phyloP scores from a whole-genome alignment of 2,329 filamentous ascomycete genomes.

The Pestalotiopsis sp. region DNA sequence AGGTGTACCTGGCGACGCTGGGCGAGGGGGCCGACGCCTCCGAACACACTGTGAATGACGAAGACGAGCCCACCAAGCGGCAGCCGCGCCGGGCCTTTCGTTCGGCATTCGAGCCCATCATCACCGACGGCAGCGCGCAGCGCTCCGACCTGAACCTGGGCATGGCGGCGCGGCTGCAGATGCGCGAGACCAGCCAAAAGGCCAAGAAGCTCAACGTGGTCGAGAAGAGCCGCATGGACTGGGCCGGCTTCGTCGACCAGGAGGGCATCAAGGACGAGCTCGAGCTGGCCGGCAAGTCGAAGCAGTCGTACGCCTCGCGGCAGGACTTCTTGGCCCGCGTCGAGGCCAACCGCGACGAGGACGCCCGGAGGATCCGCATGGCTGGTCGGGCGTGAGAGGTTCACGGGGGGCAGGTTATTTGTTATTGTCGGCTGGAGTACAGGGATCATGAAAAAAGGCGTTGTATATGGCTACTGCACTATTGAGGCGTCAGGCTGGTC shows the following conservation, averaged over 20 bases:
- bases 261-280: slow-evolving; percentile 73
- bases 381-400: slow-evolving; percentile 33
- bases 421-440: background rate
- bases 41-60: no score
- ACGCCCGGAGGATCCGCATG: slow-evolving; percentile 57
- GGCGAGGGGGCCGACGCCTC: slow-evolving; percentile 35
- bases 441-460: background rate
- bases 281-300: slow-evolving; percentile 65
- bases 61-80: slow-evolving; percentile 40
- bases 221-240: slow-evolving; percentile 74
- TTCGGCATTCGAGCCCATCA: slow-evolving; percentile 64
- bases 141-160: slow-evolving; percentile 64
- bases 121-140: slow-evolving; percentile 46
- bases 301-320: slow-evolving; percentile 63
- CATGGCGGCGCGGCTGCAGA: slow-evolving; percentile 49
- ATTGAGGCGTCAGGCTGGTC: background rate
- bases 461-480: background rate
- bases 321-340: slow-evolving; percentile 70
- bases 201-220: slow-evolving; percentile 71
- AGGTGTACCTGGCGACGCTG: slow-evolving; percentile 61
- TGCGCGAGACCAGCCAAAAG: slow-evolving; percentile 46
- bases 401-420: slow-evolving; percentile 6
- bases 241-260: slow-evolving; percentile 73
- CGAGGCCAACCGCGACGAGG: slow-evolving; percentile 64
- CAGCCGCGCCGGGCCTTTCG: slow-evolving; percentile 60